These are phyloP conservation scores for Trichoderma arundinaceum DNA, from an alignment of 2,329 filamentous ascomycete species.

Conservation along the genomic window DNA sequence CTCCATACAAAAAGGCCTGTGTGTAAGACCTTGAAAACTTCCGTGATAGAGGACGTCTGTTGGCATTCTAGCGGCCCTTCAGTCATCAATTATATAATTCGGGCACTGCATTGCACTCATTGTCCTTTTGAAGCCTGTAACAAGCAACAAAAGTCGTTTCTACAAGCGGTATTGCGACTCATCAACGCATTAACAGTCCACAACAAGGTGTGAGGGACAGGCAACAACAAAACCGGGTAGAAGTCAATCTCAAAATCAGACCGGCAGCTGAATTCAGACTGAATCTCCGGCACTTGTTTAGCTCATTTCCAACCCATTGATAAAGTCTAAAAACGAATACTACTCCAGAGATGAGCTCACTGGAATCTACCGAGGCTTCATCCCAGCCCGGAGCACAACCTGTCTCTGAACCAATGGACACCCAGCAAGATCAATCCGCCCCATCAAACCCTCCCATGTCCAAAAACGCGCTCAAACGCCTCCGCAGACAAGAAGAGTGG, in stretches of 20 bases:
- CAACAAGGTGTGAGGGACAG: no score
- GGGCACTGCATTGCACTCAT: no score
- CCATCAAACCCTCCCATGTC: slow-evolving; percentile 59
- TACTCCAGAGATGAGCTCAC: slow-evolving; percentile 6
- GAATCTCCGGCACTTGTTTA: no score
- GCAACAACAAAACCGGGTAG: no score
- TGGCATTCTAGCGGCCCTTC: not conserved
- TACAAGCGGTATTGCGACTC: no score
- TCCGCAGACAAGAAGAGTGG: slow-evolving; percentile 74
- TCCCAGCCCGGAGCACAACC: not conserved
- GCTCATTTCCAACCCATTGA: not conserved
- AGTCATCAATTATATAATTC: not conserved
- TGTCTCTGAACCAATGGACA: slow-evolving; percentile 13
- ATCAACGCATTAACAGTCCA: no score
- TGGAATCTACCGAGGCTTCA: not conserved
- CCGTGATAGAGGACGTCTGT: not conserved
- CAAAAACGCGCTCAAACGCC: slow-evolving; percentile 85
- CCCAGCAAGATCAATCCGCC: not conserved
- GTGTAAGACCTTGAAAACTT: not conserved
- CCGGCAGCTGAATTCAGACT: no score
- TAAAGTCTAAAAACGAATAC: not conserved
- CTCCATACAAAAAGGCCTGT: slow-evolving; percentile 4
- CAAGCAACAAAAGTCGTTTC: no score
- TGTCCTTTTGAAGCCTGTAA: no score
- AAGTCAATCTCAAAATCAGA: no score